These are phyloP conservation scores for Clarireedia homoeocarpa DNA, from an alignment of 2,329 filamentous ascomycete genomes.

Conservation along the genomic window DNA sequence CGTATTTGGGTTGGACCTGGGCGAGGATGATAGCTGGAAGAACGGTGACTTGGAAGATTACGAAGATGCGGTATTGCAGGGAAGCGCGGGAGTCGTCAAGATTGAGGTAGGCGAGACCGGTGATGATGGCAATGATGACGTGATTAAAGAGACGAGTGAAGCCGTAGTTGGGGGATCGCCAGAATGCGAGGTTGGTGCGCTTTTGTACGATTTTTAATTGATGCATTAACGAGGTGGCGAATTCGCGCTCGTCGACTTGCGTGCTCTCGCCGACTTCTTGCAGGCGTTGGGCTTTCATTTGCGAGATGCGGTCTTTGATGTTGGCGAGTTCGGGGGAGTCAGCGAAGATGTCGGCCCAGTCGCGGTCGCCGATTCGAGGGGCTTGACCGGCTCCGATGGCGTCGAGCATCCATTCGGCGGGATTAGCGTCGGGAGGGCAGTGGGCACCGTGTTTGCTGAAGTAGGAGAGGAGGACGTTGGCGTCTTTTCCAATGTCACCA, in stretches of 20 bases:
- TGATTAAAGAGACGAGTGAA: conserved; percentile 86
- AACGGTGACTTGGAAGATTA: conserved; percentile 85
- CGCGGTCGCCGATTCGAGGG: conserved; percentile 51
- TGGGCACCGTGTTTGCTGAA: conserved; percentile 38
- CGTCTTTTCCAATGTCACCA: conserved; percentile 57
- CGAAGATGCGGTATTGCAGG: conserved; percentile 79
- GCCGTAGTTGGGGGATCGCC: conserved; percentile 81
- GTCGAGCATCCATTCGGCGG: conserved; percentile 54
- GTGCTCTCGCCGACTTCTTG: conserved; percentile 34
- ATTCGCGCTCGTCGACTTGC: conserved; percentile 56
- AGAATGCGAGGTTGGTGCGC: conserved; percentile 72
- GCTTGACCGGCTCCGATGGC: conserved; percentile 57
- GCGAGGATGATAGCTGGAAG: conserved; percentile 75
- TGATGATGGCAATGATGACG: conserved; percentile 67
- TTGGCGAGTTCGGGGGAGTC: conserved; percentile 49
- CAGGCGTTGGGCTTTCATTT: conserved; percentile 45
- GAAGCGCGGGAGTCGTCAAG: conserved; percentile 68
- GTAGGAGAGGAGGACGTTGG: conserved; percentile 45
- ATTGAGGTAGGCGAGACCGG: conserved; percentile 71
- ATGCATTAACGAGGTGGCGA: conserved; percentile 70
- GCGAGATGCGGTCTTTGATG: conserved; percentile 46
- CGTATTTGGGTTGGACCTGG: conserved; percentile 79
- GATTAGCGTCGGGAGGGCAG: conserved; percentile 45
- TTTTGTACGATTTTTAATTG: conserved; percentile 69
- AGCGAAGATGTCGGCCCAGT: conserved; percentile 57